phyloP scores from a whole-genome alignment of 495 filamentous ascomycete genomes.

The Trichodelitschia bisporula region DNA sequence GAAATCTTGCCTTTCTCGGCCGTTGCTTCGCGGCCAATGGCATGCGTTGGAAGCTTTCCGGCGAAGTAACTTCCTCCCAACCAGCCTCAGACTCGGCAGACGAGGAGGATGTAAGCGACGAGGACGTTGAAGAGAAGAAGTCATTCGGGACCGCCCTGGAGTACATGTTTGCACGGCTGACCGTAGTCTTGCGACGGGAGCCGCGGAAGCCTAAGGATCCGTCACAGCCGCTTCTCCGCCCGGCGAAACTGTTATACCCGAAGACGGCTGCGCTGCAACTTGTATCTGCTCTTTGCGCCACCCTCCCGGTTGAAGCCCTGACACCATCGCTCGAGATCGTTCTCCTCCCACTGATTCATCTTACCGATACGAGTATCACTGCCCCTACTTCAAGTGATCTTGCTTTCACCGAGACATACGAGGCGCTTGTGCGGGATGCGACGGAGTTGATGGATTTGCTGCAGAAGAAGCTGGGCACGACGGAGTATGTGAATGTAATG shows the following conservation, averaged over 20 bases:
- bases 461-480: constrained; percentile 65
- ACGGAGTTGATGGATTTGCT: constrained; percentile 48
- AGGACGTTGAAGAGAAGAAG: constrained; percentile 12
- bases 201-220: constrained; percentile 12
- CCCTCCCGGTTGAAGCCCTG: constrained; percentile 31
- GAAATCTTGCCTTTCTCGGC: constrained; percentile 55
- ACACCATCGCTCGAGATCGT: constrained; percentile 44
- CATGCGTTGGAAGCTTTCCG: constrained; percentile 22
- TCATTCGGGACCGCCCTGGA: constrained; percentile 26
- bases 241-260: constrained; percentile 5
- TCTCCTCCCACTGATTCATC: neutral
- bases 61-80: too few relatives aligned
- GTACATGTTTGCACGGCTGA: constrained; percentile 51
- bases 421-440: constrained; percentile 38
- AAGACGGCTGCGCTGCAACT: constrained; percentile 52
- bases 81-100: constrained; percentile 21
- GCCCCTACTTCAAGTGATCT: constrained; percentile 38
- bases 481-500: constrained; percentile 45
- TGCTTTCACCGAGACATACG: constrained; percentile 38
- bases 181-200: constrained; percentile 56
- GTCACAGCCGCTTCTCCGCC: constrained; percentile 4
- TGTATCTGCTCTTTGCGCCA: constrained; percentile 32
- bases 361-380: constrained; percentile 39
- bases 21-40: constrained; percentile 39
- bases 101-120: constrained; percentile 15